phyloP scores from a whole-genome alignment of 768 basidiomycete species.

The Cystobasidiopsis lactophilus region DNA sequence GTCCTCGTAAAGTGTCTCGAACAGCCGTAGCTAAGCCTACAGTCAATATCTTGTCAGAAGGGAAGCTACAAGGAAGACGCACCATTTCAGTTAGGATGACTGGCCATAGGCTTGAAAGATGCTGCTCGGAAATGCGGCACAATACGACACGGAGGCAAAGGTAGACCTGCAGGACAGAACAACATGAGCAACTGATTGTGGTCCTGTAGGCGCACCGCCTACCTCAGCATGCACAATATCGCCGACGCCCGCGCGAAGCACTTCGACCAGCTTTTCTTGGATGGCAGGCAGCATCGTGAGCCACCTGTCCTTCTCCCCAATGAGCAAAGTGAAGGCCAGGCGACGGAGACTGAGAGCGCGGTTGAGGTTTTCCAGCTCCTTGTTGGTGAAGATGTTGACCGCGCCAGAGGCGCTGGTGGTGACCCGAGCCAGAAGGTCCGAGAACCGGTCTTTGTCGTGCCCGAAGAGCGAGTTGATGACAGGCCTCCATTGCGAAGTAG shows the following conservation, averaged over 20 bases:
- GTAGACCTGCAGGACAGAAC: conserved; percentile 32
- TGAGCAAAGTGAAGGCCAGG: conserved; percentile 62
- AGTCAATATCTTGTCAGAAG: not conserved
- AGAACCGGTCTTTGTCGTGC: conserved; percentile 61
- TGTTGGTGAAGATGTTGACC: conserved; percentile 85
- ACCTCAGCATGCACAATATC: conserved; percentile 82
- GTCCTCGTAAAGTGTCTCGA: conserved; percentile 52
- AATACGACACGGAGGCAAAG: conserved; percentile 76
- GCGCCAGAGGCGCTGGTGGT: conserved; percentile 52
- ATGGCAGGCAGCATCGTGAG: conserved; percentile 70
- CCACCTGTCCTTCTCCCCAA: conserved; percentile 78
- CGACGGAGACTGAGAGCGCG: conserved; percentile 70
- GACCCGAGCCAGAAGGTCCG: conserved; percentile 40
- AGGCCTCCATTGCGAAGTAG: conserved; percentile 45
- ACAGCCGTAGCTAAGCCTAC: conserved; percentile 52
- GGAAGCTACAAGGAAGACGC: conserved; percentile 16
- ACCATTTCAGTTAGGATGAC: conserved; percentile 81
- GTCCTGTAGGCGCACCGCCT: not conserved
- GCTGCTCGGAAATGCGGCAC: conserved; percentile 72
- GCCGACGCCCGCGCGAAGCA: conserved; percentile 51
- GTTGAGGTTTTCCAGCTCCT: conserved; percentile 76
- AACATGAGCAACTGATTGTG: not conserved
- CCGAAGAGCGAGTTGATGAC: conserved; percentile 63
- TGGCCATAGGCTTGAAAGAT: conserved; percentile 89
- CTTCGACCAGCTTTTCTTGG: conserved; percentile 92